Base-by-base conservation (phyloP, 2,329 filamentous ascomycete genomes). In the Monosporascus sp. region DNA sequence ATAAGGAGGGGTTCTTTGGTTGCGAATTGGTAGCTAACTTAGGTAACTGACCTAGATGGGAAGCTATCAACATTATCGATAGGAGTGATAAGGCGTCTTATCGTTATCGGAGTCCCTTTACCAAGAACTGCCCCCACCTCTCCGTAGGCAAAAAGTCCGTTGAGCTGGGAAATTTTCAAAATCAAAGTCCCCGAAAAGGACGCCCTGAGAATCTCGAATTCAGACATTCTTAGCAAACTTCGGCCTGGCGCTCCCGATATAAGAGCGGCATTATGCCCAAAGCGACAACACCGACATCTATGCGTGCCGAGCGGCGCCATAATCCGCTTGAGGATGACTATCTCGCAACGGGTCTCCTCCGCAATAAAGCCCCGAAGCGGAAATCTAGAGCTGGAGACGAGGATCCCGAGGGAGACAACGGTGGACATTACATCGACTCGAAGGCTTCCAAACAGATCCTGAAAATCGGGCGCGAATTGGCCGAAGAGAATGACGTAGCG, bases 321-420 rank as follows among this genome's bases (percentile, higher is more conserved):
- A 95, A 95, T 63, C 92, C 93, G 41, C 87, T 99, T 55, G 88
- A 93, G 64, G 89, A 96, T 67, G 94, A 97, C 65, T 79, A 97
- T 67, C 73, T 87, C 62, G 78, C 90, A 61, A 80, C 86, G 54
- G 79, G 86, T 56, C 76, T 86, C 60, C 70, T 93, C 65, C 84
- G 92, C 74, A 85, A 85, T 68, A 86, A 92, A 78, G 78, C 84
- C 31, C 85, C 85, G 61, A 90, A 90, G 75, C 79, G 80, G 62
- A 87, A 85, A 71, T 76, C 78, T 59, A 88, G 85, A 70, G 81
- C 78, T 49, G 81, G 82, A 55, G 80, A 84, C 37, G 78, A 81
- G 35, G 78, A 79, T 17, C 4, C 14, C 9, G 80, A 84, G 54
- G 79, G 82, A 55, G 84, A 88, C 56, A 77, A 80, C 8, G 22